Evolutionary conservation across 768 basidiomycete genomes (phyloP), one percentile per base, ranked within the genome.

Genomic region (Suillus brevipes): DNA sequence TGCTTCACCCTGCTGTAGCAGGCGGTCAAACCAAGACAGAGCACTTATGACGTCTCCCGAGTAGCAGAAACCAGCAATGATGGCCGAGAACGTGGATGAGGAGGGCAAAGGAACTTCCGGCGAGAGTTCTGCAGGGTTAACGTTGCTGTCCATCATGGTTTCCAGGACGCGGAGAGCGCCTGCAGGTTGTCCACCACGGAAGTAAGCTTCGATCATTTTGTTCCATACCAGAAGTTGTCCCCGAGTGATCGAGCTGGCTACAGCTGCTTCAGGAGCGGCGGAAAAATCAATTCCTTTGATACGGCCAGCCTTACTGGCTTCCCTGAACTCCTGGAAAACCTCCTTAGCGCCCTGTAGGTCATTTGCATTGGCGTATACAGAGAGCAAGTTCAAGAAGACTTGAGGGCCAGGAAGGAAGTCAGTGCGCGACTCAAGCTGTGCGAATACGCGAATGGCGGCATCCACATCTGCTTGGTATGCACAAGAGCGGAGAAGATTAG

Each of bases 131-230:
- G 69, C 49, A 9, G 68, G 65, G 2, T 78, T 74, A 3, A 71
- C 67, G 20, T 73, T 71, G 1, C 83, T 78, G 63, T 84, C 81
- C 74, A 94, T 78, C 90, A 95, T 94, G 66, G 82, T 76, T 63
- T 90, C 87, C 49, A 95, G 77, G 3, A 95, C 74, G 28, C 75
- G 85, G 12, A 94, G 70, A 10, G 88, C 94, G 53, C 83, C 84
- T 25, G 85, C 86, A 0, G 89, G 82, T 60, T 86, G 77, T 1
- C 87, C 87, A 45, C 80, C 83, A 45, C 79, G 82, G 80, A 95
- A 89, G 74, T 91, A 89, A 0, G 87, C 83, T 57, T 87, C 82
- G 42, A 95, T 86, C 89, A 94, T 92, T 69, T 84, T 80, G 68
- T 92, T 91, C 86, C 87, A 94, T 2, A 89, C 78, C 45, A 79